phyloP scores from a whole-genome alignment of 2,329 filamentous ascomycete species.

The Trichoderma atroviride region DNA sequence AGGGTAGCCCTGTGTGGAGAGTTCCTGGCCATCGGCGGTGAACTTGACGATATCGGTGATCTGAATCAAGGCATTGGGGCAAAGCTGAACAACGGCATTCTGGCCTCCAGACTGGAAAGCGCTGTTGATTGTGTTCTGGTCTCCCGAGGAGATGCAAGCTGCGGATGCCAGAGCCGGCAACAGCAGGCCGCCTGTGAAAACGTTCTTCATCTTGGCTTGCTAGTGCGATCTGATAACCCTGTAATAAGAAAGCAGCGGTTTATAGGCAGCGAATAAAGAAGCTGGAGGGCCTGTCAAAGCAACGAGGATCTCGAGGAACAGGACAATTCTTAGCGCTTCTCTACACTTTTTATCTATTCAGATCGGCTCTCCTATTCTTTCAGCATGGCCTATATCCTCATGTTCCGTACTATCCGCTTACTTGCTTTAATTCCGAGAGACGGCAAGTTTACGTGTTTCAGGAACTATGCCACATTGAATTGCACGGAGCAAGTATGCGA shows the following conservation, averaged over 20 bases:
- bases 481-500: not conserved
- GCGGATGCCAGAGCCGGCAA: constrained; percentile 15
- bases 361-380: not conserved
- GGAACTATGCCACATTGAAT: constrained; percentile 2
- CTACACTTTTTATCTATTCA: constrained; percentile 10
- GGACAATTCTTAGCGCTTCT: not conserved
- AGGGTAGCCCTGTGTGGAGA: constrained; percentile 35
- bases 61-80: constrained; percentile 29
- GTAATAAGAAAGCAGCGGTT: not conserved
- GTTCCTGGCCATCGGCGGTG: constrained; percentile 34
- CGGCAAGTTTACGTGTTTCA: not conserved
- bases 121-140: constrained; percentile 31
- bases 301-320: not conserved
- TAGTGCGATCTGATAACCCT: not conserved
- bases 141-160: constrained; percentile 31
- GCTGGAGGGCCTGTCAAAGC: not conserved
- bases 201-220: constrained; percentile 2
- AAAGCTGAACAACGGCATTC: constrained; percentile 31
- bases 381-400: not conserved
- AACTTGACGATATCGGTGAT: constrained; percentile 30
- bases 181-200: constrained; percentile 3
- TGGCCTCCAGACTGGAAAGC: constrained; percentile 29
- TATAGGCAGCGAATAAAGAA: not conserved
- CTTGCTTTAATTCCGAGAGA: not conserved
- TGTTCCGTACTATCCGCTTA: not conserved